A percentile compares a stretch with the other conserved stretches of the same genome.
Evolutionary conservation across 768 basidiomycete genomes (phyloP).

Genomic region (Tricholomella constricta): DNA sequence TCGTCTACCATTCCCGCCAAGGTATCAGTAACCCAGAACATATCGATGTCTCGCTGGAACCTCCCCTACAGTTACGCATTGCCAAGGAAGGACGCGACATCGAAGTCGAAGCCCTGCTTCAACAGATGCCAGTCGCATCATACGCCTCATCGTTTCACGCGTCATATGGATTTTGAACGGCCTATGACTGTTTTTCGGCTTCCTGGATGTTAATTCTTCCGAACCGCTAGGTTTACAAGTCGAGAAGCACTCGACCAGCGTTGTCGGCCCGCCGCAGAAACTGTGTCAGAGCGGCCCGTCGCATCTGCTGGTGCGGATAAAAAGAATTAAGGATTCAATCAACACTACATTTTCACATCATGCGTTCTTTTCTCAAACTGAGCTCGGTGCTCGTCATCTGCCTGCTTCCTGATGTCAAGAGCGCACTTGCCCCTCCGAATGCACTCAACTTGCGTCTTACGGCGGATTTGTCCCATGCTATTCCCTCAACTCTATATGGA

Average conservation of each 20-base stretch:
- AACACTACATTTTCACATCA: neutral
- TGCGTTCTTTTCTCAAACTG: neutral
- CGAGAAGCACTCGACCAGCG: neutral
- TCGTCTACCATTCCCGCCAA: no score
- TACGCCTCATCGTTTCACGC: neutral
- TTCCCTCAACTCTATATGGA: slow-evolving; percentile 33
- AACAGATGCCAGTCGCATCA: neutral
- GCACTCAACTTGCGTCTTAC: slow-evolving; percentile 29
- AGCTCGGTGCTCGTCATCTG: neutral
- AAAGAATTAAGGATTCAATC: neutral
- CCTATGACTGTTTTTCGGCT: neutral
- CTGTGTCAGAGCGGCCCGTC: neutral
- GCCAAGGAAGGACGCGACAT: no score
- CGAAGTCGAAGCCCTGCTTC: no score
- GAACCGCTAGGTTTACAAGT: neutral
- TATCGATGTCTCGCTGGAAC: no score
- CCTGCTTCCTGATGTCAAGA: slow-evolving; percentile 7
- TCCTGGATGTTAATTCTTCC: neutral
- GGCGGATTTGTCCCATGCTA: slow-evolving; percentile 27
- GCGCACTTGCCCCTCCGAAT: slow-evolving; percentile 27
- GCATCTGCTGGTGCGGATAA: neutral
- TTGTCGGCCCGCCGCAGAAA: neutral
- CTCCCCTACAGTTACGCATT: no score
- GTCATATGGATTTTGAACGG: neutral
- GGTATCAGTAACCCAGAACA: no score